phyloP scores from a whole-genome alignment of 2,329 filamentous ascomycete species.

The Sporothrix inflata region DNA sequence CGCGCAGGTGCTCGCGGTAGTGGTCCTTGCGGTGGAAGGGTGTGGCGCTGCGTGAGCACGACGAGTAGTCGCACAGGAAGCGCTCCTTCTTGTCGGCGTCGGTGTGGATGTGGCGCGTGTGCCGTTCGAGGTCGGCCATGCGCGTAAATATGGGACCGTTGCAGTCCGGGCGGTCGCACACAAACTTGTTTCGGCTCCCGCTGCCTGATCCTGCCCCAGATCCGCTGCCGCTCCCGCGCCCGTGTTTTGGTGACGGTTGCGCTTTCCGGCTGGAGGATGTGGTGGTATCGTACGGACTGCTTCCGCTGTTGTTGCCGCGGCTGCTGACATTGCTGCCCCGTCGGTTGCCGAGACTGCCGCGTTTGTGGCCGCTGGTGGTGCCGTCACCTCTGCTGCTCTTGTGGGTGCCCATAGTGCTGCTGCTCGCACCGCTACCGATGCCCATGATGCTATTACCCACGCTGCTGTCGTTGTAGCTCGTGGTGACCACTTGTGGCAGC shows the following conservation, averaged over 20 bases:
- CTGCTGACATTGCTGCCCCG: constrained; percentile 10
- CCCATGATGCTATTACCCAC: neutral
- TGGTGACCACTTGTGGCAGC: constrained; percentile 19
- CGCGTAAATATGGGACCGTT: constrained; percentile 53
- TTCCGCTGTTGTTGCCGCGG: neutral
- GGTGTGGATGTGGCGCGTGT: constrained; percentile 54
- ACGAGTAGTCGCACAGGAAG: constrained; percentile 57
- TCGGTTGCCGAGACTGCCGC: neutral
- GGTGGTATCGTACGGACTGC: constrained; percentile 1
- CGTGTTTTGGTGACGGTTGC: neutral
- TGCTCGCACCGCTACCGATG: neutral
- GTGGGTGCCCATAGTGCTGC: neutral
- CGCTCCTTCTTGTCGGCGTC: constrained; percentile 47
- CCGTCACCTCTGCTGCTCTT: neutral
- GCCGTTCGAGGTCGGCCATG: constrained; percentile 58
- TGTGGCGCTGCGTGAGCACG: constrained; percentile 49
- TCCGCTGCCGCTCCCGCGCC: neutral
- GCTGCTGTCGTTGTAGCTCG: constrained; percentile 17
- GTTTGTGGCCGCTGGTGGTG: neutral
- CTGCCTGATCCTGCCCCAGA: neutral
- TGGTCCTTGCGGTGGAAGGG: constrained; percentile 61
- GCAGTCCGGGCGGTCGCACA: constrained; percentile 49
- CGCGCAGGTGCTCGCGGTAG: constrained; percentile 59
- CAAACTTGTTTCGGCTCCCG: constrained; percentile 33
- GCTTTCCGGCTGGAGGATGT: neutral